A percentile compares a stretch with the other conserved stretches of the same genome.
Evolutionary conservation across 2,329 filamentous ascomycete genomes (phyloP).

Genomic region (Calonectria pseudoturangicola): DNA sequence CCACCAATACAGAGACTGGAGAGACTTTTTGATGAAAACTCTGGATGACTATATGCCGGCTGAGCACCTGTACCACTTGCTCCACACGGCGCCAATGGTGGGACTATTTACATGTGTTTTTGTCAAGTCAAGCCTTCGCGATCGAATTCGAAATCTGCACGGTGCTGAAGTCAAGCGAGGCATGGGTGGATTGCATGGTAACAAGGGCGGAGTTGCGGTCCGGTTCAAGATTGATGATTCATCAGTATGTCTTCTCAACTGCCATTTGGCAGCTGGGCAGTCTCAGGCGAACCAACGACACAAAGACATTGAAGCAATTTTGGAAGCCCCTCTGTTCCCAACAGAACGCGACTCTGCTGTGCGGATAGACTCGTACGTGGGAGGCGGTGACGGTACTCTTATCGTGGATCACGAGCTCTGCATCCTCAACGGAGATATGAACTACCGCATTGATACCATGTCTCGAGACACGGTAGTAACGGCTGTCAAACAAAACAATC

Average conservation of each 20-base stretch:
- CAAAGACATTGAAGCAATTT: conserved; percentile 91
- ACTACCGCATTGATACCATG: conserved; percentile 99
- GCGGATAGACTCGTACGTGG: conserved; percentile 86
- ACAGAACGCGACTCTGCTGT: conserved; percentile 79
- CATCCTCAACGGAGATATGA: conserved; percentile 95
- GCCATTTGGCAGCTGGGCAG: conserved; percentile 96
- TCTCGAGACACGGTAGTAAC: conserved; percentile 93
- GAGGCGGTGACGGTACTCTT: conserved; percentile 96
- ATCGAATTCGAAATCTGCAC: conserved; percentile 84
- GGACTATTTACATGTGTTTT: conserved; percentile 98
- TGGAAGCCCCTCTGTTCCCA: conserved; percentile 87
- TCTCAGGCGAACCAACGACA: conserved; percentile 92
- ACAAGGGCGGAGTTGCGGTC: conserved; percentile 94
- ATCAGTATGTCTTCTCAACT: conserved; percentile 97
- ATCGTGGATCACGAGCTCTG: conserved; percentile 99
- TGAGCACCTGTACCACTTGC: conserved; percentile 85
- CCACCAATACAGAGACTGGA: conserved; percentile 97
- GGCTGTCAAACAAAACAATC: conserved; percentile 87
- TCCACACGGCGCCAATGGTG: conserved; percentile 91
- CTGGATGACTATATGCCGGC: conserved; percentile 89
- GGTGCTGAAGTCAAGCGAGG: conserved; percentile 94
- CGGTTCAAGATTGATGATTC: conserved; percentile 96
- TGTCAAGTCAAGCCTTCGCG: conserved; percentile 86
- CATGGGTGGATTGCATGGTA: conserved; percentile 95
- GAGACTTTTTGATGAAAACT: conserved; percentile 88